phyloP scores from a whole-genome alignment of 306 rosid species.

The Carpinus viminea region DNA sequence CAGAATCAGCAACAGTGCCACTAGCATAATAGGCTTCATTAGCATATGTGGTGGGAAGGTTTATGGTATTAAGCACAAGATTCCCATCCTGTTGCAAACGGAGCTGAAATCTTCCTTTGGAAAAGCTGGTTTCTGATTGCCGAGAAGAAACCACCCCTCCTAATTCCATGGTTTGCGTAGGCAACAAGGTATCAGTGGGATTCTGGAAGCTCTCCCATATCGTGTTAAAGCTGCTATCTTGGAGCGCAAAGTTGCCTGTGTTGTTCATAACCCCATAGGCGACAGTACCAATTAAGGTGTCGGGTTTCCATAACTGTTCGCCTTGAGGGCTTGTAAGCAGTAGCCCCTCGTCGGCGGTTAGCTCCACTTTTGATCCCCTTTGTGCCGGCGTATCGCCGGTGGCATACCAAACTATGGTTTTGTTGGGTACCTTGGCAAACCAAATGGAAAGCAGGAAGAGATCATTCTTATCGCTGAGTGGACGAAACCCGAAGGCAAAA shows the following conservation, averaged over 20 bases:
- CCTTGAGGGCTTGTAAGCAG: conserved; percentile 37
- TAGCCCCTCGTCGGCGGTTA: conserved; percentile 32
- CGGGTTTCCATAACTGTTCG: conserved; percentile 27
- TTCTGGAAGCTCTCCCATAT: conserved; percentile 31
- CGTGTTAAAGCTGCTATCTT: background rate
- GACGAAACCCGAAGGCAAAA: conserved; percentile 59
- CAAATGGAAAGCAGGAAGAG: conserved; percentile 53
- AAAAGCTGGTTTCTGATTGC: conserved; percentile 27
- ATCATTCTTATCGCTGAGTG: background rate
- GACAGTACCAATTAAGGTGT: conserved; percentile 1
- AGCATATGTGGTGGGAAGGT: background rate
- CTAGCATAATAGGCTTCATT: background rate
- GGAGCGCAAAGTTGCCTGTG: conserved; percentile 27
- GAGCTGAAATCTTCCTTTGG: conserved; percentile 28
- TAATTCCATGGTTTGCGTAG: conserved; percentile 24
- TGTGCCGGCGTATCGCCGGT: conserved; percentile 32
- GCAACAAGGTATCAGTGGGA: conserved; percentile 40
- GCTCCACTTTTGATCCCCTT: conserved; percentile 41
- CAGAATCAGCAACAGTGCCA: background rate
- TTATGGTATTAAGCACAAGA: conserved; percentile 22
- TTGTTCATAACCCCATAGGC: conserved; percentile 24
- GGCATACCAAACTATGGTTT: conserved; percentile 54
- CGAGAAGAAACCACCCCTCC: conserved; percentile 24
- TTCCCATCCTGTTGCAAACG: conserved; percentile 10
- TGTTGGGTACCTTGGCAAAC: conserved; percentile 40